Conservation (phyloP, 768 basidiomycete species). For the Hirschioporus abietinus region DNA sequence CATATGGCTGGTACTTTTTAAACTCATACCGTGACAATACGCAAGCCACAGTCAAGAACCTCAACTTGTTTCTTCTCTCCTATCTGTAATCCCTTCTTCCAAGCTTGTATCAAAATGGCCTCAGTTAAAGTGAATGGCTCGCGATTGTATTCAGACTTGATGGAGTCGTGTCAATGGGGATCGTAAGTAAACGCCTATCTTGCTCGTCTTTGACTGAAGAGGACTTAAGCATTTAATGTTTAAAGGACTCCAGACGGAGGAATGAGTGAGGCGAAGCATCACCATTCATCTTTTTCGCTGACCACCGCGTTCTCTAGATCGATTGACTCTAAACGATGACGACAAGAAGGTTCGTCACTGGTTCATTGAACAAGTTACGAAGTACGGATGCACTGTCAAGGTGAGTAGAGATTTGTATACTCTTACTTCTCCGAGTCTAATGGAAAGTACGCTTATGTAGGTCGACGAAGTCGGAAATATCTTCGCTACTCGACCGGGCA, state of each 20-base stretch:
- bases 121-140: background rate
- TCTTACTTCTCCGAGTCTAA: background rate
- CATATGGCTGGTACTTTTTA: no score
- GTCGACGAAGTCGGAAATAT: slow-evolving; percentile 15
- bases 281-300: background rate
- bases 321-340: slow-evolving; percentile 14
- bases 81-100: background rate
- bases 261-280: background rate
- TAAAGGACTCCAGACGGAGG: background rate
- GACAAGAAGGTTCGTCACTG: slow-evolving; percentile 14
- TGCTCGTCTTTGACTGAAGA: background rate
- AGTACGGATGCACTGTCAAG: slow-evolving; percentile 13
- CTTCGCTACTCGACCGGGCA: slow-evolving; percentile 15
- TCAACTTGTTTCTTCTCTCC: no score
- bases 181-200: background rate
- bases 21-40: no score
- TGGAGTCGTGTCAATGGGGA: slow-evolving; percentile 6
- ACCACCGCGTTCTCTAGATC: slow-evolving; percentile 8
- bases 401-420: slow-evolving; percentile 6
- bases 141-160: background rate
- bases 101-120: background rate
- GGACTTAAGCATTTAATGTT: background rate
- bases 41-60: no score
- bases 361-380: slow-evolving; percentile 15
- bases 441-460: background rate